Evolutionary conservation across 192 early-diverging fungal species (phyloP).

Genomic region (Backusella liffmaniae): DNA sequence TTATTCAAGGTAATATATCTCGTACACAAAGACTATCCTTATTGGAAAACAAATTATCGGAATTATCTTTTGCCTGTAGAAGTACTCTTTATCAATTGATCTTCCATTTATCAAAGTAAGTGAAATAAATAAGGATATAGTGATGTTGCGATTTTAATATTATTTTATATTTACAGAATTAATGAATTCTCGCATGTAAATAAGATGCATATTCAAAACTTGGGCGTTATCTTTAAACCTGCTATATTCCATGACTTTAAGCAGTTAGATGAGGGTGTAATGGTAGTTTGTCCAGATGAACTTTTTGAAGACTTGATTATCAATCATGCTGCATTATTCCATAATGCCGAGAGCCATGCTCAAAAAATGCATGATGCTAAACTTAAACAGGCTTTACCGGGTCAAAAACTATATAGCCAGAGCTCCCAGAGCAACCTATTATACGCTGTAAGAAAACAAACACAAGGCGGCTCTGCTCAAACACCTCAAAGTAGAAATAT

Average conservation of each 20-base stretch:
- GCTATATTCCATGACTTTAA: slow-evolving; percentile 63
- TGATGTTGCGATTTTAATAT: neutral
- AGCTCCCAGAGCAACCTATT: slow-evolving; percentile 9
- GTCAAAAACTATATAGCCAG: neutral
- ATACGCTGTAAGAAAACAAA: neutral
- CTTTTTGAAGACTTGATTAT: slow-evolving; percentile 34
- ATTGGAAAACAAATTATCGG: slow-evolving; percentile 39
- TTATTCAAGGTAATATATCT: neutral
- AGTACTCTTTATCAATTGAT: slow-evolving; percentile 53
- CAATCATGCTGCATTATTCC: slow-evolving; percentile 6
- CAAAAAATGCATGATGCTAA: neutral
- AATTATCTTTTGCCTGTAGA: slow-evolving; percentile 46
- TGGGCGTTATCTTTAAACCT: slow-evolving; percentile 62
- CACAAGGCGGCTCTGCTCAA: neutral
- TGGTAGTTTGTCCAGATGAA: slow-evolving; percentile 21
- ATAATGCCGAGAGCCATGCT: neutral
- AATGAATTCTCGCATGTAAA: slow-evolving; percentile 48
- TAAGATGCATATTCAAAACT: slow-evolving; percentile 67
- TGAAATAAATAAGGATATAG: neutral
- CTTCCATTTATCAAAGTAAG: slow-evolving; percentile 56
- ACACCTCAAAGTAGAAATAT: neutral
- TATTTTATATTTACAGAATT: slow-evolving; percentile 36
- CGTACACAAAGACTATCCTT: slow-evolving; percentile 33
- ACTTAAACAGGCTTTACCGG: neutral
- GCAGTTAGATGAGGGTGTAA: slow-evolving; percentile 31